Percentiles rank a stretch among this genome's conserved stretches.
Conservation (phyloP, 139 green algal species). For the Tetradesmus lagerheimii region DNA sequence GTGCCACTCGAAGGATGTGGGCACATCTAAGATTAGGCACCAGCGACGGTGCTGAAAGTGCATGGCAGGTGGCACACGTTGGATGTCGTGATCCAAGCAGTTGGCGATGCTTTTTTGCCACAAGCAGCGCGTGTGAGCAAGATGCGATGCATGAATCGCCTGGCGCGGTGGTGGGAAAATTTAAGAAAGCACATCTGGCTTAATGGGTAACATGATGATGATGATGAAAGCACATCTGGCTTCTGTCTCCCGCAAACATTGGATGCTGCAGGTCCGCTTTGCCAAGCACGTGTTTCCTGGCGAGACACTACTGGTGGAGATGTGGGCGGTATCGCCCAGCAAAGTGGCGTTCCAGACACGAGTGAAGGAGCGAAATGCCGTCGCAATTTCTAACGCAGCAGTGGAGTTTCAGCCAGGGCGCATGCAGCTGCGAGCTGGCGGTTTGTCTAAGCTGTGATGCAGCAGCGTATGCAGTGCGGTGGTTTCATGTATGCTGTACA, state of each 20-base stretch:
- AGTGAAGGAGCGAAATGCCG: constrained; percentile 16
- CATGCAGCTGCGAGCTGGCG: not conserved
- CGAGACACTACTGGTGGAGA: constrained; percentile 38
- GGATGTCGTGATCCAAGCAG: too few relatives aligned
- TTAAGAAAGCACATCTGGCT: too few relatives aligned
- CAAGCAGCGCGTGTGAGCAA: too few relatives aligned
- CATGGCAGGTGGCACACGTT: too few relatives aligned
- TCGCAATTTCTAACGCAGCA: constrained; percentile 38
- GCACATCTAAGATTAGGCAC: too few relatives aligned
- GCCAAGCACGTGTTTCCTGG: constrained; percentile 50
- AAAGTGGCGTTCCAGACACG: constrained; percentile 46
- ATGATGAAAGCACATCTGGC: not conserved
- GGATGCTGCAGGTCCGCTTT: constrained; percentile 42
- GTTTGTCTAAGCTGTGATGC: not conserved
- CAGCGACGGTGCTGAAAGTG: too few relatives aligned
- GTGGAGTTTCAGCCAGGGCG: constrained; percentile 17
- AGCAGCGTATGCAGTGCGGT: not conserved
- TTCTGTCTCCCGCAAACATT: not conserved
- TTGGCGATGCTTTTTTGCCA: too few relatives aligned
- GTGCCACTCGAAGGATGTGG: too few relatives aligned
- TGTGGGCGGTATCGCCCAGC: not conserved
- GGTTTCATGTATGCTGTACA: not conserved
- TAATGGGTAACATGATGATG: too few relatives aligned
- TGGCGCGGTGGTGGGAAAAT: too few relatives aligned
- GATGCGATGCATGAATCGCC: too few relatives aligned